These are phyloP conservation scores for Herpetospermum pedunculosum DNA, from an alignment of 306 rosid genomes.

Conservation along the genomic window DNA sequence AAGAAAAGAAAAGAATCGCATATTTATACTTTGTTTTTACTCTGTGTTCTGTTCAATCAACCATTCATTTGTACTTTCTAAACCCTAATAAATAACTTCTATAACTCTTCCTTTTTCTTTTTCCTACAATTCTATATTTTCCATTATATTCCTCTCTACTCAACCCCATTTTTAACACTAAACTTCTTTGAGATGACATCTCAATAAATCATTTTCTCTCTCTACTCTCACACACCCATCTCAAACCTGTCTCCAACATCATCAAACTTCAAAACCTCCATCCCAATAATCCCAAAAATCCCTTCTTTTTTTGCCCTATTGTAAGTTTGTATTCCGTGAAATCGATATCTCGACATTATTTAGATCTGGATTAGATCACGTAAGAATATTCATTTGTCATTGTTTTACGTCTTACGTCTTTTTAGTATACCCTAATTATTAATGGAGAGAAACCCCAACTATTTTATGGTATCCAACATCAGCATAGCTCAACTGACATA, in stretches of 20 bases:
- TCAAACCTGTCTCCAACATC: neutral
- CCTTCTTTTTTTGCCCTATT: neutral
- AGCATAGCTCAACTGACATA: no score
- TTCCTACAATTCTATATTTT: no score
- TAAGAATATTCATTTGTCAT: no score
- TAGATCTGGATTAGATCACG: no score
- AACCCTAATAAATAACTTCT: neutral
- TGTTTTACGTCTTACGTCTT: no score
- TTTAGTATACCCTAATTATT: no score
- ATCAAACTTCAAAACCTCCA: neutral
- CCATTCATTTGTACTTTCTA: neutral
- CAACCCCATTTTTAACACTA: neutral
- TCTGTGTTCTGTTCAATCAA: constrained; percentile 1
- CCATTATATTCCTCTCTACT: no score
- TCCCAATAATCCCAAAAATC: neutral
- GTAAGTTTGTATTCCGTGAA: no score
- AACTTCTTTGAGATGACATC: constrained; percentile 9
- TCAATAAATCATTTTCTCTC: neutral
- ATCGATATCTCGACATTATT: no score
- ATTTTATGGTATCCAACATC: no score
- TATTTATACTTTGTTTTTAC: neutral
- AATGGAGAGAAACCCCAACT: no score
- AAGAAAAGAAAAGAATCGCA: constrained; percentile 9
- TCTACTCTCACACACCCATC: neutral
- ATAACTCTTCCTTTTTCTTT: neutral